Evolutionary conservation across 345 rosid species (phyloP), one percentile per base, ranked within the genome.

Genomic region (Lenwebbia sp.): DNA sequence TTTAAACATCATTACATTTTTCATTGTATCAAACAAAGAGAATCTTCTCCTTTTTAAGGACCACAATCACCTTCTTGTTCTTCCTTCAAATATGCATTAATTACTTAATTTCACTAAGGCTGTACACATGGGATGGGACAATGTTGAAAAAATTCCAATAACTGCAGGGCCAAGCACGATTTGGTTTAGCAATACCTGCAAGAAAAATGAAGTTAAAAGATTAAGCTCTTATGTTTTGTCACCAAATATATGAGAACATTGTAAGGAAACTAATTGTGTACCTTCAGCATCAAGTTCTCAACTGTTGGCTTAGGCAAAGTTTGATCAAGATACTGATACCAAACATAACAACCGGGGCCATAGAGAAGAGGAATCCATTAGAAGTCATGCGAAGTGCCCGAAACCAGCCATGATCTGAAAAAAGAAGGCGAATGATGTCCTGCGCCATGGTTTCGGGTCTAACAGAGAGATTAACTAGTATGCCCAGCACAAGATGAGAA

Each of bases 361-460:
- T 96, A 97, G 25, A 96, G 85, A 44, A 97, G n/a, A n/a, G 91
- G 90, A 96, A 96, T 54, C 99, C 99, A 85, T 97, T 96, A 60
- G 98, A 93, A 87, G 94, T 86, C 98, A 97, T 97, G 89, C 98
- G 89, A 88, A 96, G 86, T 54, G 99, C 95, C 85, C 98, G 97
- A 37, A 92, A 74, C 98, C 96, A 96, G 84, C 96, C 98, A 90
- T 97, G 98, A 82, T 92, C 90, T 25, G 90, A 87, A 89, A 97
- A 86, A 83, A 90, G 47, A 60, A 55, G 85, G 90, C 86, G 82
- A 89, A 86, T 47, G 30, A 90, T 86, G 54, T 90, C 94, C 98
- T 94, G 88, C 74, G 53, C 19, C 51, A 88, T 4, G 81, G 51
- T 13, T 60, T 49, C 21, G 25, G 50, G 85, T 83, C 37, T 84